Evolutionary conservation across 768 basidiomycete species (phyloP).

Genomic region (Grammothele lineata): DNA sequence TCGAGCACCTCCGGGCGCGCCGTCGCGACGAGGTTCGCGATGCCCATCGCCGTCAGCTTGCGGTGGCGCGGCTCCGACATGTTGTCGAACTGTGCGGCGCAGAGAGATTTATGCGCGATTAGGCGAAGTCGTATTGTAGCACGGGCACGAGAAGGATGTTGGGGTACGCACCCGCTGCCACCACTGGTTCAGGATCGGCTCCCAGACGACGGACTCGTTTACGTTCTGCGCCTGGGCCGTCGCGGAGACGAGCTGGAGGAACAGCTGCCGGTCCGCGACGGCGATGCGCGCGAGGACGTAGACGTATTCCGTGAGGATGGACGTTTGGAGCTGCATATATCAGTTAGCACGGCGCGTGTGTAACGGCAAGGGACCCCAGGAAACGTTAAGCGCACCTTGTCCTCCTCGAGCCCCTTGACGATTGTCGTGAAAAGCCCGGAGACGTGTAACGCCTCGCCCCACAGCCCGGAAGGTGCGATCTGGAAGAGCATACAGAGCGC

Average conservation of each 20-base stretch:
- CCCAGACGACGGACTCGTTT: slow-evolving; percentile 54
- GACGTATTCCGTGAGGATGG: slow-evolving; percentile 63
- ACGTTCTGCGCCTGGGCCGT: slow-evolving; percentile 45
- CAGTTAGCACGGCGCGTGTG: too few relatives aligned
- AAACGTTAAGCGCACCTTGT: slow-evolving; percentile 69
- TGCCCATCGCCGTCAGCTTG: slow-evolving; percentile 80
- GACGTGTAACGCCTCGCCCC: slow-evolving; percentile 70
- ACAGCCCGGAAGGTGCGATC: slow-evolving; percentile 53
- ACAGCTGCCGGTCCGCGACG: slow-evolving; percentile 60
- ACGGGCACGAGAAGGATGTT: too few relatives aligned
- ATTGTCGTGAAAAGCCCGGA: slow-evolving; percentile 70
- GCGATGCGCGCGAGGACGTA: slow-evolving; percentile 73
- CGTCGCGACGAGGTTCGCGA: slow-evolving; percentile 72
- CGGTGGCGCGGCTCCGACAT: slow-evolving; percentile 84
- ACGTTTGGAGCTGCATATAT: slow-evolving; percentile 37
- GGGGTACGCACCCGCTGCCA: slow-evolving; percentile 60
- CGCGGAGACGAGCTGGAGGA: slow-evolving; percentile 65
- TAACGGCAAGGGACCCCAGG: too few relatives aligned
- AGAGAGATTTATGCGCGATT: too few relatives aligned
- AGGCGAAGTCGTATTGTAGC: too few relatives aligned
- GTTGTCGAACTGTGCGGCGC: slow-evolving; percentile 85
- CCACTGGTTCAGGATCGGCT: slow-evolving; percentile 73
- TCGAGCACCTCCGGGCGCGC: slow-evolving; percentile 69
- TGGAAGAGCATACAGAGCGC: slow-evolving; percentile 60
- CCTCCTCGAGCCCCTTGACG: slow-evolving; percentile 55